Evolutionary conservation across 129 eudicot species (phyloP).

Genomic region (Artemisia tridentata): DNA sequence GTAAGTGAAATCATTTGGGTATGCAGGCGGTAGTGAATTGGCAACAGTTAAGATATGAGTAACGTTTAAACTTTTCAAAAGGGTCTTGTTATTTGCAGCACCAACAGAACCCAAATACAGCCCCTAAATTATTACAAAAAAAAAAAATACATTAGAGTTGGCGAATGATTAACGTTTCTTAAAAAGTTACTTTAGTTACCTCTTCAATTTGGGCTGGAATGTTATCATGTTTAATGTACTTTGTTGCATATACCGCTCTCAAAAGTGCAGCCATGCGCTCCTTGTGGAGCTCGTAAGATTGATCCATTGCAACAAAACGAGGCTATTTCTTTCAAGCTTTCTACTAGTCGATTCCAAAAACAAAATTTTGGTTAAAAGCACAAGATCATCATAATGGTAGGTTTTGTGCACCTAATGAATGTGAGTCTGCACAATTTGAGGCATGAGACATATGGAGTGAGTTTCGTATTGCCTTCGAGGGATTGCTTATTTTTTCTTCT

Average conservation of each 20-base stretch:
- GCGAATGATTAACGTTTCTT: neutral
- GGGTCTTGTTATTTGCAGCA: conserved; percentile 71
- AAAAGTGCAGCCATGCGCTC: conserved; percentile 50
- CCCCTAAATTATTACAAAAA: conserved; percentile 38
- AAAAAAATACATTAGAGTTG: neutral
- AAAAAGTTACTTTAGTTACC: conserved; percentile 36
- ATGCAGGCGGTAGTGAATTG: conserved; percentile 43
- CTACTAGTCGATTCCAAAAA: neutral
- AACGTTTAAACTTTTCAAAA: conserved; percentile 60
- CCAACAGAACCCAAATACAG: conserved; percentile 83
- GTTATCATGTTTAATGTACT: conserved; percentile 44
- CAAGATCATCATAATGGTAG: neutral
- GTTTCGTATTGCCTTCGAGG: too few relatives aligned
- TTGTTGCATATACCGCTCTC: conserved; percentile 48
- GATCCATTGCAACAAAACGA: conserved; percentile 41
- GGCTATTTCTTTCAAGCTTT: neutral
- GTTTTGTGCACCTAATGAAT: neutral
- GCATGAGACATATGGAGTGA: too few relatives aligned
- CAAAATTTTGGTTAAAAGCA: conserved; percentile 8
- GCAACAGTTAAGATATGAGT: conserved; percentile 81
- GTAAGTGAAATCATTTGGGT: conserved; percentile 64
- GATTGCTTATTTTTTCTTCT: too few relatives aligned
- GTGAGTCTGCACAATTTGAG: conserved; percentile 19
- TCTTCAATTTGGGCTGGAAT: conserved; percentile 80
- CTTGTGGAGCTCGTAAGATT: conserved; percentile 29